A percentile compares a stretch with the other conserved stretches of the same genome.
These are phyloP conservation scores for Colletotrichum abscissum DNA, from an alignment of 2,329 filamentous ascomycete genomes.

Conservation along the genomic window DNA sequence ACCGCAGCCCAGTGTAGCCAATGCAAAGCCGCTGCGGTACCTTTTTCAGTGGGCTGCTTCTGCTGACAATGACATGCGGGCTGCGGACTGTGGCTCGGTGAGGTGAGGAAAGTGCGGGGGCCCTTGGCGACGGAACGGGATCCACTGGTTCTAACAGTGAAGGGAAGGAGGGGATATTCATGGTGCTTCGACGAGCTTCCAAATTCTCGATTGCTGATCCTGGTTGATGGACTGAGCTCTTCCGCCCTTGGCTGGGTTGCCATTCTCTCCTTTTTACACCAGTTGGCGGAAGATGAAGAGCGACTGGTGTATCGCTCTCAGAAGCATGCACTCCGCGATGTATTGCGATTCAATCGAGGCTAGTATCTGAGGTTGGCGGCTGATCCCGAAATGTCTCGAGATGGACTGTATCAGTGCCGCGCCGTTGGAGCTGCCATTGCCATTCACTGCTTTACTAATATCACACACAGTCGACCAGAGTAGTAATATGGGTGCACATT, in stretches of 20 bases:
- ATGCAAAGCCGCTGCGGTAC: constrained; percentile 13
- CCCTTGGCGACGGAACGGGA: constrained; percentile 21
- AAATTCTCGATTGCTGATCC: constrained; percentile 26
- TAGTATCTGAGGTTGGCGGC: not conserved
- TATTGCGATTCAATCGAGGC: not conserved
- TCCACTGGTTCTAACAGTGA: constrained; percentile 23
- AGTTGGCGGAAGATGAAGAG: not conserved
- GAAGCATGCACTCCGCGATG: not conserved
- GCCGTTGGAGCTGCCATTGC: not conserved
- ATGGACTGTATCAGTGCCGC: not conserved
- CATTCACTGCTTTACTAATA: not conserved
- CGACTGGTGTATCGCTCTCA: not conserved
- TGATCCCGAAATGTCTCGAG: constrained; percentile 5
- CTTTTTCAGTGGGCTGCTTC: constrained; percentile 30
- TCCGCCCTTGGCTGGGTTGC: not conserved
- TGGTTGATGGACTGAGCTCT: constrained; percentile 16
- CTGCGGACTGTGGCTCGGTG: constrained; percentile 20
- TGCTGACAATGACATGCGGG: not conserved
- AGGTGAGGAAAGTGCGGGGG: constrained; percentile 28
- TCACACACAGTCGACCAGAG: not conserved
- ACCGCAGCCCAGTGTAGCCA: constrained; percentile 1
- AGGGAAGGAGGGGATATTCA: constrained; percentile 27
- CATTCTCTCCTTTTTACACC: not conserved
- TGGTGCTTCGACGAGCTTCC: constrained; percentile 32
- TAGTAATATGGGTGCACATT: not conserved